Evolutionary conservation across 257 asterid genomes (phyloP), one percentile per base, ranked within the genome.

Genomic region (Ophiorrhiza pumila): DNA sequence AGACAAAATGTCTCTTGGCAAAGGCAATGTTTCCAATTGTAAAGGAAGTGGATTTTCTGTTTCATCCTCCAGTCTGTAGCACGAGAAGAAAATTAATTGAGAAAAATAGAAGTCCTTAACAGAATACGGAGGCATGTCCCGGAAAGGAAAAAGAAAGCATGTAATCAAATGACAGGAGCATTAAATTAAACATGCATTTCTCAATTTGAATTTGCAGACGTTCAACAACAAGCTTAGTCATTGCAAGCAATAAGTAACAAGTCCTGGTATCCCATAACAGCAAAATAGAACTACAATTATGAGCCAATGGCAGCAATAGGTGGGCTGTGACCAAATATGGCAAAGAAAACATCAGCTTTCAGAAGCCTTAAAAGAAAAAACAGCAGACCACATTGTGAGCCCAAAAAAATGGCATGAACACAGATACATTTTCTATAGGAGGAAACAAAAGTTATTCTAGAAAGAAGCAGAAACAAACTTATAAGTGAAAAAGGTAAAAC

Each of bases 1-100:
- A 76, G 90, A 81, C 56, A 93, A 74, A 60, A 81, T 58, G 46
- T 88, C 90, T 80, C 98, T 91, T 70, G 92, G 72, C 73, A 89
- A 75, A 55, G 80, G 79, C 81, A 77, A 80, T 55, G 82, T 77
- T 72, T 88, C 91, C 84, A 84, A 71, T 42, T 82, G 87, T 71
- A 93, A 68, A 55, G 92, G 92, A 73, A 93, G 95, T 72, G 93
- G 88, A 52, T 70, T 80, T 71, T 82, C 71, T 85, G 65, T 78
- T 83, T 89, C 96, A 60, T 88, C 89, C 66, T 89, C 94, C 47
- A 88, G 85, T 79, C 96, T 91, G 88, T 79, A 70, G 80, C 58
- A 58, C 20, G 23, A 42, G 57, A 32, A 71, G 52, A 82, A 50
- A 59, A 65, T 20, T 69, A 22, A 50, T n/a, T 50, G 17, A 22